A percentile compares a stretch with the other conserved stretches of the same genome.
These are phyloP conservation scores for Solanum neorickii DNA, from an alignment of 257 asterid species.

Conservation along the genomic window DNA sequence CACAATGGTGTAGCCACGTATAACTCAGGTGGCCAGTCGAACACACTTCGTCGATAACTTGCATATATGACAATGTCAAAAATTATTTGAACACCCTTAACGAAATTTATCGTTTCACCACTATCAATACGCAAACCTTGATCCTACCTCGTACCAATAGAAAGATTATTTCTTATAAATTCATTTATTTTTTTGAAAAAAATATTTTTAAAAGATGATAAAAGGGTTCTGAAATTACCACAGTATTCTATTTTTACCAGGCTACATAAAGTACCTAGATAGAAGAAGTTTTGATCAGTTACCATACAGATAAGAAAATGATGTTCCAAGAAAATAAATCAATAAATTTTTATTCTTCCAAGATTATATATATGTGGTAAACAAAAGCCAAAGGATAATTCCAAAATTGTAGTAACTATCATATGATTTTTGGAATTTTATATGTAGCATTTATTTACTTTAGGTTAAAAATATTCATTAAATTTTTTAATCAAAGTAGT, in stretches of 20 bases:
- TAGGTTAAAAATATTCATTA: background rate
- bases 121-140: too few relatives aligned
- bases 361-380: background rate
- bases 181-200: too few relatives aligned
- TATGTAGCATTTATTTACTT: background rate
- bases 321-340: background rate
- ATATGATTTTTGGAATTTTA: background rate
- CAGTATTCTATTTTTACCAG: background rate
- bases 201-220: background rate
- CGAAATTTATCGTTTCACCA: too few relatives aligned
- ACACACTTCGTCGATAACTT: too few relatives aligned
- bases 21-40: rapidly evolving
- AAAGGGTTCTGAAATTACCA: background rate
- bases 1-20: rapidly evolving
- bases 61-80: too few relatives aligned
- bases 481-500: background rate
- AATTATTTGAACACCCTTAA: too few relatives aligned
- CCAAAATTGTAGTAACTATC: background rate
- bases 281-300: background rate
- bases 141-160: background rate
- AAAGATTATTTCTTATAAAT: background rate
- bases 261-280: background rate
- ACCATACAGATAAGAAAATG: background rate
- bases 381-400: background rate
- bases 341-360: background rate